Conservation (phyloP, 2,329 filamentous ascomycete genomes). For the Dactylellina leptospora region DNA sequence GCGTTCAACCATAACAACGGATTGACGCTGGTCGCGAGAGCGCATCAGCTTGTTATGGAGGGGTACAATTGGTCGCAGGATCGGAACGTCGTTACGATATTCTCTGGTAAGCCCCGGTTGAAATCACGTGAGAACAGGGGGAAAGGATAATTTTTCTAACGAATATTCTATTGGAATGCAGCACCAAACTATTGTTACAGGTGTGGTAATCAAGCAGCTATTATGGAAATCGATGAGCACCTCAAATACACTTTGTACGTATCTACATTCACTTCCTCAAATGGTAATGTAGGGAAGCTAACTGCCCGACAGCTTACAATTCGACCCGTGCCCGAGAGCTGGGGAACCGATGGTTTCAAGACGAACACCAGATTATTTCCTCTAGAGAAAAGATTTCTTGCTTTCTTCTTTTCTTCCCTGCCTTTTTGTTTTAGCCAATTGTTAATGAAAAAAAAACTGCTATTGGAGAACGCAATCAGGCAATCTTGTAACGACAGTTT, state of each 20-base stretch:
- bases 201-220: slow-evolving; percentile 98
- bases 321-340: slow-evolving; percentile 95
- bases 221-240: slow-evolving; percentile 99
- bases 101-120: slow-evolving; percentile 72
- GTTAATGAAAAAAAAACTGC: slow-evolving; percentile 4
- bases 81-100: slow-evolving; percentile 97
- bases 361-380: slow-evolving; percentile 98
- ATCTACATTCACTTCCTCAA: slow-evolving; percentile 1
- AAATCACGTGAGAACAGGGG: slow-evolving; percentile 1
- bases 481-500: slow-evolving; percentile 34
- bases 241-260: slow-evolving; percentile 99
- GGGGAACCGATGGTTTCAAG: slow-evolving; percentile 99
- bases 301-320: slow-evolving; percentile 79
- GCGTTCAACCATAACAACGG: slow-evolving; percentile 99
- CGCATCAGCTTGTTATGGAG: slow-evolving; percentile 99
- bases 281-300: slow-evolving; percentile 21
- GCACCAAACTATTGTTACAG: slow-evolving; percentile 97
- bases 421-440: too few relatives aligned
- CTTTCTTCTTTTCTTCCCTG: slow-evolving; percentile 5
- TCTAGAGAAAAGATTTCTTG: slow-evolving; percentile 67
- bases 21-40: slow-evolving; percentile 90
- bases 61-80: slow-evolving; percentile 99
- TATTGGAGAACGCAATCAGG: slow-evolving; percentile 1
- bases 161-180: slow-evolving; percentile 60
- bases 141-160: slow-evolving; percentile 26